Evolutionary conservation across 2,329 filamentous ascomycete genomes (phyloP).

Genomic region (Lojkania enalia): DNA sequence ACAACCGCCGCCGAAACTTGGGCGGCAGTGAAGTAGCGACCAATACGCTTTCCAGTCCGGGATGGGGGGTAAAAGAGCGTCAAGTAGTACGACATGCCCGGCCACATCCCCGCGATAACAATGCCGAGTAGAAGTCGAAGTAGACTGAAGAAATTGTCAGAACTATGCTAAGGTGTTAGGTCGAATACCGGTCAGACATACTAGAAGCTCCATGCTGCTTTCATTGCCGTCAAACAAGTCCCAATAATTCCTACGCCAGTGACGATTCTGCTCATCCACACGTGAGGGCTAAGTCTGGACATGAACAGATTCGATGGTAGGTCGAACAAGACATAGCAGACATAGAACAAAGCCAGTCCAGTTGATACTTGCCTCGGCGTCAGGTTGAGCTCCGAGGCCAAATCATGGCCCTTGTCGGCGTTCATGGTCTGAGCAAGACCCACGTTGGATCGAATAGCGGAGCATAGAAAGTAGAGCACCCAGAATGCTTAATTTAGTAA

Average conservation of each 20-base stretch:
- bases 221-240: conserved; percentile 79
- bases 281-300: conserved; percentile 79
- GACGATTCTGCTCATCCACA: conserved; percentile 93
- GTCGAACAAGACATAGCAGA: conserved; percentile 89
- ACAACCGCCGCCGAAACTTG: conserved; percentile 89
- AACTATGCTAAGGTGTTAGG: too few relatives aligned
- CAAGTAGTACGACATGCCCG: conserved; percentile 90
- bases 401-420: conserved; percentile 67
- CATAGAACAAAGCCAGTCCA: conserved; percentile 85
- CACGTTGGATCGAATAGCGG: conserved; percentile 88
- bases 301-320: conserved; percentile 87
- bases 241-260: conserved; percentile 85
- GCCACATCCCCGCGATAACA: conserved; percentile 93
- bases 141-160: conserved; percentile 49
- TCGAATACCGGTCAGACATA: conserved; percentile 49
- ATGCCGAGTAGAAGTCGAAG: conserved; percentile 82
- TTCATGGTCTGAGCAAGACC: conserved; percentile 97
- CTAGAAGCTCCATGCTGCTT: conserved; percentile 83
- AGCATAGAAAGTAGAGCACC: conserved; percentile 89
- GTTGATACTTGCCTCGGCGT: conserved; percentile 78
- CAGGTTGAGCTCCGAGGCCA: conserved; percentile 71
- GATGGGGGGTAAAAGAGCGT: conserved; percentile 90
- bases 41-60: conserved; percentile 83
- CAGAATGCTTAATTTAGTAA: conserved; percentile 67
- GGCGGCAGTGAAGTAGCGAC: conserved; percentile 84